phyloP scores from a whole-genome alignment of 805 yeast genomes.

The Nakazawaea ernobii region DNA sequence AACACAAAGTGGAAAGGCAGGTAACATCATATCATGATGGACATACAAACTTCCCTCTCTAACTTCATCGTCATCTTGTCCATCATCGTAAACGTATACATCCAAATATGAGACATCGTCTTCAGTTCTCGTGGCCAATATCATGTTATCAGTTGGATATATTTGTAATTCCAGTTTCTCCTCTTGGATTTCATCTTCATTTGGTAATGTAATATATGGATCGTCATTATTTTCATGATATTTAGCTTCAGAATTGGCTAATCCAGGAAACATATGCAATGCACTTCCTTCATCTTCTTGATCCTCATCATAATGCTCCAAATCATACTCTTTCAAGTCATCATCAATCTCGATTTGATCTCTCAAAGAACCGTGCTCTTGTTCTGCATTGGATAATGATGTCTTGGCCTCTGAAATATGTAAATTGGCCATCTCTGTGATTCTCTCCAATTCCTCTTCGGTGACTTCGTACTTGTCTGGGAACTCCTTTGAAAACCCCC shows the following conservation, averaged over 20 bases:
- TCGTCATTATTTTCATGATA: conserved; percentile 42
- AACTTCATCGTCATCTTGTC: conserved; percentile 59
- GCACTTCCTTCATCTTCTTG: conserved; percentile 52
- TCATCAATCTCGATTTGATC: conserved; percentile 67
- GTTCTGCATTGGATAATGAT: conserved; percentile 46
- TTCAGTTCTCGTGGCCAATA: conserved; percentile 90
- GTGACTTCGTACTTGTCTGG: conserved; percentile 85
- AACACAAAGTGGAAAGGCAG: conserved; percentile 93
- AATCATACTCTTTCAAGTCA: conserved; percentile 80
- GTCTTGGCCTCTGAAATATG: conserved; percentile 73
- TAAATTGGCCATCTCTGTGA: conserved; percentile 76
- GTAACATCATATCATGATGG: conserved; percentile 95
- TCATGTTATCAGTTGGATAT: conserved; percentile 83
- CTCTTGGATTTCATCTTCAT: conserved; percentile 59
- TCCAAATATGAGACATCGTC: conserved; percentile 91
- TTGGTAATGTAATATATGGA: conserved; percentile 58
- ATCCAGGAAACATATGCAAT: conserved; percentile 67
- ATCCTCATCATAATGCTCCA: conserved; percentile 65
- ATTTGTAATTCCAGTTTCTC: conserved; percentile 82
- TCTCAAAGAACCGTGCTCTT: conserved; percentile 25
- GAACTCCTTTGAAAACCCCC: conserved; percentile 90
- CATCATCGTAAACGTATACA: conserved; percentile 90
- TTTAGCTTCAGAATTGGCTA: conserved; percentile 51
- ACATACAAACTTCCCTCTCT: conserved; percentile 79
- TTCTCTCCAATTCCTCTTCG: conserved; percentile 90